phyloP scores from a whole-genome alignment of 495 filamentous ascomycete species.

The Hypoxylon fuscum region DNA sequence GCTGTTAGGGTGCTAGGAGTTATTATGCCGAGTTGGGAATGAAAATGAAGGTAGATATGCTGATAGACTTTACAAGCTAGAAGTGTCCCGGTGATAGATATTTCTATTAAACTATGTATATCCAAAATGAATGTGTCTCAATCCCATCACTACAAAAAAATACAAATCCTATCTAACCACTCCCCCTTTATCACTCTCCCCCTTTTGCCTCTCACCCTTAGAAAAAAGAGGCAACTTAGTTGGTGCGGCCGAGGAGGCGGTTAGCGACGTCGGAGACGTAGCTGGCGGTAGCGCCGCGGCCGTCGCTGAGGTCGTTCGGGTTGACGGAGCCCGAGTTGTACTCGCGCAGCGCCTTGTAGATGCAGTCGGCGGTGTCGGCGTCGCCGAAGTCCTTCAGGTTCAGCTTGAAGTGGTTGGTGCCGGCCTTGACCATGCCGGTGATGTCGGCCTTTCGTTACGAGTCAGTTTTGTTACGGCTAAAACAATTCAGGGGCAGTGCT shows the following conservation, averaged over 20 bases:
- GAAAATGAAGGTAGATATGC: too few species aligned
- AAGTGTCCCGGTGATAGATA: slow-evolving; percentile 1
- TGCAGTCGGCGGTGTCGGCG: slow-evolving; percentile 42
- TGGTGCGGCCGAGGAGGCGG: slow-evolving; percentile 48
- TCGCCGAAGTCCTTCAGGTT: slow-evolving; percentile 46
- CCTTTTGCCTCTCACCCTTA: not conserved
- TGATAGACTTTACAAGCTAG: too few species aligned
- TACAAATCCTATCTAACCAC: not conserved
- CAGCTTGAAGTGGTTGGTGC: slow-evolving; percentile 49
- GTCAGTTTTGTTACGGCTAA: too few species aligned
- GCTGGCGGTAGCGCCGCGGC: slow-evolving; percentile 42
- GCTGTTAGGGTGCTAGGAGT: too few species aligned
- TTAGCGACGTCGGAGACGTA: slow-evolving; percentile 55
- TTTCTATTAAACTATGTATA: slow-evolving; percentile 14
- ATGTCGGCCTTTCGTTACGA: slow-evolving; percentile 49
- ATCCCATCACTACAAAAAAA: not conserved
- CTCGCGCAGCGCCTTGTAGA: slow-evolving; percentile 52
- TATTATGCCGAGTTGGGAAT: too few species aligned
- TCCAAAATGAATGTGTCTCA: slow-evolving; percentile 22
- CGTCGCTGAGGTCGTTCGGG: slow-evolving; percentile 47
- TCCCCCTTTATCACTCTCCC: not conserved
- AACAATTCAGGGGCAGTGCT: too few species aligned
- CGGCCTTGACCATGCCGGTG: slow-evolving; percentile 49
- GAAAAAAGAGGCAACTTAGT: slow-evolving; percentile 10
- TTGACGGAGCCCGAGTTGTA: slow-evolving; percentile 56